Evolutionary conservation across 2,329 filamentous ascomycete genomes (phyloP).

Genomic region (Ambrosiella xylebori): DNA sequence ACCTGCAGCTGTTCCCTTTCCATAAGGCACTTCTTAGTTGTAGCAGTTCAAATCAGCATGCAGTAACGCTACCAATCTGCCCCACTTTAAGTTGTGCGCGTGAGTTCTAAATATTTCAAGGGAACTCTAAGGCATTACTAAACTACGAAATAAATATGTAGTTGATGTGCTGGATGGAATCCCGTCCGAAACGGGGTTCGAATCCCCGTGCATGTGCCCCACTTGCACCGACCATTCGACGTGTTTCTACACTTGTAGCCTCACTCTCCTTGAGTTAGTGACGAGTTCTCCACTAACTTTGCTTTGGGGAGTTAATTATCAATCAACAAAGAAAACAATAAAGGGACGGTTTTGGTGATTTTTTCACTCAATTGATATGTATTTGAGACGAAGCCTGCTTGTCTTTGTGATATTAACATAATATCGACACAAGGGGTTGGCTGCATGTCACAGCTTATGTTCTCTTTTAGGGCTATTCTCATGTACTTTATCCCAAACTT

Average conservation of each 20-base stretch:
- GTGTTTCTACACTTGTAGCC: not conserved
- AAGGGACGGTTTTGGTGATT: no score
- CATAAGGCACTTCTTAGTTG: not conserved
- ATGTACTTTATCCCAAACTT: not conserved
- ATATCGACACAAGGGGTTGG: not conserved
- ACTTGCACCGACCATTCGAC: constrained; percentile 7
- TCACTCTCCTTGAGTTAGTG: not conserved
- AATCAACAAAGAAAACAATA: no score
- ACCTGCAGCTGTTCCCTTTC: not conserved
- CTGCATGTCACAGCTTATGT: constrained; percentile 1
- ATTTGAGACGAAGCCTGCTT: not conserved
- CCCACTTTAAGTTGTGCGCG: no score
- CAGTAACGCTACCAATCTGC: no score
- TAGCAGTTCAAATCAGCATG: not conserved
- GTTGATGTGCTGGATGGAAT: not conserved
- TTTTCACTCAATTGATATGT: not conserved
- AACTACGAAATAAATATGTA: not conserved
- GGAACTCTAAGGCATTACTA: no score
- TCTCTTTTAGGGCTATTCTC: not conserved
- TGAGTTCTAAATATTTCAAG: no score
- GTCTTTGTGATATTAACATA: not conserved
- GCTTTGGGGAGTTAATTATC: no score
- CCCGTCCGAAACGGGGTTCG: constrained; percentile 2
- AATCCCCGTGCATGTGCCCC: not conserved
- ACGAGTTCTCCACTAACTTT: not conserved